phyloP scores from a whole-genome alignment of 2,329 filamentous ascomycete species.

The Colletotrichum sp. region DNA sequence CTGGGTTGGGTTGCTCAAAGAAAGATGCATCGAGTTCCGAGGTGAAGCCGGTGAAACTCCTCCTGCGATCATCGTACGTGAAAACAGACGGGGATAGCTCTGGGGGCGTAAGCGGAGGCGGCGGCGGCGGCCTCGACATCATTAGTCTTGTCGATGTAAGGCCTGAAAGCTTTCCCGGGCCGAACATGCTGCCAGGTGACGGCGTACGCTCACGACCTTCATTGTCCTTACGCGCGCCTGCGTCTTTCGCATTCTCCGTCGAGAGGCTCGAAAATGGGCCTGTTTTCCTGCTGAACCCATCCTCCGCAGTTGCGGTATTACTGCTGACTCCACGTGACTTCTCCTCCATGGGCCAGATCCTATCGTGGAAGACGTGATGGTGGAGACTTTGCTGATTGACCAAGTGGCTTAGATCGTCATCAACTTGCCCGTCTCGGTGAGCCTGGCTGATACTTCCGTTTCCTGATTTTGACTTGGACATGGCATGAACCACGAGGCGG shows the following conservation, averaged over 20 bases:
- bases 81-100: conserved; percentile 46
- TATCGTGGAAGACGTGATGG: conserved; percentile 8
- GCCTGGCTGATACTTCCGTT: not conserved
- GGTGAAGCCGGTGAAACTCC: conserved; percentile 35
- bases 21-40: conserved; percentile 41
- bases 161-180: not conserved
- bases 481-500: conserved; percentile 9
- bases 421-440: not conserved
- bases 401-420: not conserved
- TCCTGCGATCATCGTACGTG: conserved; percentile 44
- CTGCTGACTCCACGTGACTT: conserved; percentile 35
- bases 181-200: not conserved
- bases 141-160: conserved; percentile 7
- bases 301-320: conserved; percentile 19
- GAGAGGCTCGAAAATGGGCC: not conserved
- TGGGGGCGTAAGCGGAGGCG: conserved; percentile 55
- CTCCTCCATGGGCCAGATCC: conserved; percentile 24
- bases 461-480: not conserved
- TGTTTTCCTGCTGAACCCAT: not conserved
- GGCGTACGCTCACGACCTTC: not conserved
- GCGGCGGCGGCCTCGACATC: conserved; percentile 45
- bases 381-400: conserved; percentile 18
- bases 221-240: not conserved
- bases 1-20: conserved; percentile 55
- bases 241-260: not conserved